Percentiles rank a stretch among this genome's conserved stretches.
phyloP scores from a whole-genome alignment of 2,329 filamentous ascomycete genomes.

The Beauveria brongniartii region DNA sequence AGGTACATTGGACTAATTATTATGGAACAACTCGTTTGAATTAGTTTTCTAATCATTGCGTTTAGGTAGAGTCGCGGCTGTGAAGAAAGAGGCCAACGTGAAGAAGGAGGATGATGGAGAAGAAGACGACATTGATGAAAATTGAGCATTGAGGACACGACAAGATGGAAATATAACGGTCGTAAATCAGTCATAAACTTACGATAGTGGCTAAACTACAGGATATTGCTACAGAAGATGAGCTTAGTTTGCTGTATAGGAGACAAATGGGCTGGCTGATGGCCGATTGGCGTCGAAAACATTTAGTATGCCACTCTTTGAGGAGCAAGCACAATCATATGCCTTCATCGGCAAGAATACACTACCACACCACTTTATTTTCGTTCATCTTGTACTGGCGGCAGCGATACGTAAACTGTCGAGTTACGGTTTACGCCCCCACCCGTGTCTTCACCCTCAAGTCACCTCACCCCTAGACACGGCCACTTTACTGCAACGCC shows the following conservation, averaged over 20 bases:
- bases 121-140: not conserved
- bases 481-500: not conserved
- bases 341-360: not conserved
- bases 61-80: not conserved
- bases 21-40: no score
- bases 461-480: not conserved
- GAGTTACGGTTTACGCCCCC: not conserved
- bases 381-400: not conserved
- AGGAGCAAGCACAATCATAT: not conserved
- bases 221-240: not conserved
- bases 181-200: no score
- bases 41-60: not conserved
- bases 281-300: not conserved
- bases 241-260: not conserved
- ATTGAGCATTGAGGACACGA: not conserved
- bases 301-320: not conserved
- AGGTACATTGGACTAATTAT: not conserved
- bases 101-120: not conserved
- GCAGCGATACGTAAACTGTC: not conserved
- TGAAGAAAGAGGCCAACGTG: not conserved
- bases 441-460: not conserved
- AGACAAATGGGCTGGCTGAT: not conserved
- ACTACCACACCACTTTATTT: not conserved
- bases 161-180: not conserved
- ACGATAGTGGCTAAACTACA: not conserved